Conservation (phyloP, 2,329 filamentous ascomycete genomes). For the Aspergillus calidoustus region DNA sequence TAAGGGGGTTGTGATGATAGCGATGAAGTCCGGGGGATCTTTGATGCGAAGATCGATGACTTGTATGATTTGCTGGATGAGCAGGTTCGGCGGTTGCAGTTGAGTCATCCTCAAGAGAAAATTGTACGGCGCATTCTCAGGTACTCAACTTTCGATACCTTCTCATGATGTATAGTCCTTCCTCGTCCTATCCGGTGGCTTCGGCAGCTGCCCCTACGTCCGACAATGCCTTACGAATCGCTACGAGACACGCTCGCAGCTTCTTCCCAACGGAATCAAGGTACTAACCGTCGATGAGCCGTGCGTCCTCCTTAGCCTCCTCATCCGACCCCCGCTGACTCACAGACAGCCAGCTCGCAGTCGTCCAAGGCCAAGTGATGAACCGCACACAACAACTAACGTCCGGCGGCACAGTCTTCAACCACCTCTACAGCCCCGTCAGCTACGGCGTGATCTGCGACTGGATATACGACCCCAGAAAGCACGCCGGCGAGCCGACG, state of each 20-base stretch:
- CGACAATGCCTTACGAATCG: constrained; percentile 29
- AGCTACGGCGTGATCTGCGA: constrained; percentile 44
- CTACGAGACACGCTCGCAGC: constrained; percentile 22
- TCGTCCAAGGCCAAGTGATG: constrained; percentile 41
- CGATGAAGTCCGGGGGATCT: constrained; percentile 25
- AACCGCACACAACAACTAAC: constrained; percentile 38
- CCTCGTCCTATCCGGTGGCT: constrained; percentile 39
- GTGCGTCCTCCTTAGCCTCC: constrained; percentile 19
- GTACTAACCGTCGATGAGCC: constrained; percentile 40
- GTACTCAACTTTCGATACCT: background rate
- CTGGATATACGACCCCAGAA: constrained; percentile 34
- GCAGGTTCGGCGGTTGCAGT: constrained; percentile 30
- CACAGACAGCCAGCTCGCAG: constrained; percentile 33
- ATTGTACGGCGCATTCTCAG: constrained; percentile 29
- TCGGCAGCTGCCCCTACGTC: constrained; percentile 40
- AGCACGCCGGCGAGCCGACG: constrained; percentile 34
- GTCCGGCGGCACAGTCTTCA: constrained; percentile 32
- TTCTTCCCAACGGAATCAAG: constrained; percentile 28
- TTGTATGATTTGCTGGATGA: constrained; percentile 36
- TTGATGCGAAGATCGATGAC: constrained; percentile 30
- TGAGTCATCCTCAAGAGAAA: constrained; percentile 29
- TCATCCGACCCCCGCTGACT: background rate
- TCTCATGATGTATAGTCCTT: constrained; percentile 27
- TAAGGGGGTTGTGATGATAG: constrained; percentile 2
- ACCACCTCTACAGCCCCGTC: constrained; percentile 37